These are phyloP conservation scores for baker's yeast (Saccharomyces cerevisiae) DNA, from an alignment of 805 yeast genomes.

Conservation along the genomic window DNA sequence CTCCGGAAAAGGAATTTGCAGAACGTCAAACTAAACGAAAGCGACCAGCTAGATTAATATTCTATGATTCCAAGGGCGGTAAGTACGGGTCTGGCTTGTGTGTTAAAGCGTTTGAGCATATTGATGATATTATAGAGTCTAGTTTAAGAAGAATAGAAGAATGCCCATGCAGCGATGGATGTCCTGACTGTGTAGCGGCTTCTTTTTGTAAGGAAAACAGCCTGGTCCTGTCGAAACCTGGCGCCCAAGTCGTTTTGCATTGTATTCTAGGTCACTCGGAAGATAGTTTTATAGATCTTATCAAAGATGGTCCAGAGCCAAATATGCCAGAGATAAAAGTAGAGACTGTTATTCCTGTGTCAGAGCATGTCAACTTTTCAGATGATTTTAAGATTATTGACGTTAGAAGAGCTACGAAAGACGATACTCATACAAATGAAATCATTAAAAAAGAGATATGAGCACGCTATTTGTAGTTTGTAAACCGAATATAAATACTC, in stretches of 20 bases:
- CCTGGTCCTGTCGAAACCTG: slow-evolving; percentile 80
- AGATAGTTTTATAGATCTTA: slow-evolving; percentile 19
- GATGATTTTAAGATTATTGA: slow-evolving; percentile 50
- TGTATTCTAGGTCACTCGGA: slow-evolving; percentile 47
- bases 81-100: slow-evolving; percentile 71
- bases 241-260: slow-evolving; percentile 63
- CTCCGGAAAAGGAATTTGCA: slow-evolving; percentile 94
- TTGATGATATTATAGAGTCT: slow-evolving; percentile 54
- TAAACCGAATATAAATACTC: background rate
- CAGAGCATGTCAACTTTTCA: slow-evolving; percentile 51
- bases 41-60: slow-evolving; percentile 81
- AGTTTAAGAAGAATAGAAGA: slow-evolving; percentile 50
- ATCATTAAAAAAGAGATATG: background rate
- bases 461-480: background rate
- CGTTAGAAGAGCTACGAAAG: slow-evolving; percentile 14
- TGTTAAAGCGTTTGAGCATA: slow-evolving; percentile 69
- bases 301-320: slow-evolving; percentile 66
- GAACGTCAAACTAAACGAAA: slow-evolving; percentile 58
- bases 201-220: slow-evolving; percentile 73
- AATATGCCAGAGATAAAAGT: slow-evolving; percentile 60
- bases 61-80: slow-evolving; percentile 81
- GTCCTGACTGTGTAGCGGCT: slow-evolving; percentile 80
- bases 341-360: slow-evolving; percentile 59
- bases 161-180: slow-evolving; percentile 64
- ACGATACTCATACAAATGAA: background rate